These are phyloP conservation scores for Sporothrix curviconia DNA, from an alignment of 2,329 filamentous ascomycete species.

Conservation along the genomic window DNA sequence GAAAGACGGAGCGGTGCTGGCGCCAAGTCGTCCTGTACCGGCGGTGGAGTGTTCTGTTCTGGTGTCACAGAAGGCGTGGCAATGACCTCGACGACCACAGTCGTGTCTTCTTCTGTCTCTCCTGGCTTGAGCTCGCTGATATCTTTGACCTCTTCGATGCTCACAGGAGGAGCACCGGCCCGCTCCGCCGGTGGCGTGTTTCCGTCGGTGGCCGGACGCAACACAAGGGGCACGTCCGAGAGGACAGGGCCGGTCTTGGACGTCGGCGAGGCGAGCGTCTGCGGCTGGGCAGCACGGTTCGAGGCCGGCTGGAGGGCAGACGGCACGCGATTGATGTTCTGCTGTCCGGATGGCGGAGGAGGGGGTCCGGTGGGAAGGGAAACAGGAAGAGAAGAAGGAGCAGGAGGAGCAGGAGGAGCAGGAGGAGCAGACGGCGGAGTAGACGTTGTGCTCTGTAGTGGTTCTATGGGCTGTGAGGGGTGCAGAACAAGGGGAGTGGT, in stretches of 20 bases:
- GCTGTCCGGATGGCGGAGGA: neutral
- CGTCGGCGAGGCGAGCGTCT: neutral
- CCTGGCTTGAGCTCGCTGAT: neutral
- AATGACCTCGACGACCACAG: too few species aligned
- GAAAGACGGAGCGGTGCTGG: conserved; percentile 9
- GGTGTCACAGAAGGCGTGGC: too few species aligned
- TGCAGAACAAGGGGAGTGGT: conserved; percentile 21
- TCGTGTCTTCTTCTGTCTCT: too few species aligned
- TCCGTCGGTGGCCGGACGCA: neutral
- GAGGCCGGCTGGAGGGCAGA: neutral
- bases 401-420: neutral
- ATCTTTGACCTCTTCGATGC: neutral
- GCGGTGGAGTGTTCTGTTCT: neutral
- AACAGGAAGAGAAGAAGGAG: neutral
- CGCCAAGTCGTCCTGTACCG: neutral
- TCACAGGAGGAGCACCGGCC: too few species aligned
- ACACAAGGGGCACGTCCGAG: conserved; percentile 1
- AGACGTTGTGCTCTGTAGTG: neutral
- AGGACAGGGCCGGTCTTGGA: neutral
- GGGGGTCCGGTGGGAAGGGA: neutral
- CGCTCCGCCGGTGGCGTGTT: neutral
- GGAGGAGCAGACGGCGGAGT: neutral
- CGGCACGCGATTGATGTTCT: neutral
- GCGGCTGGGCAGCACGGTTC: neutral
- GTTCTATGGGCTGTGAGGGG: conserved; percentile 21